These are phyloP conservation scores for Coccomyxa sp. DNA, from an alignment of 139 green algal genomes.

Conservation along the genomic window DNA sequence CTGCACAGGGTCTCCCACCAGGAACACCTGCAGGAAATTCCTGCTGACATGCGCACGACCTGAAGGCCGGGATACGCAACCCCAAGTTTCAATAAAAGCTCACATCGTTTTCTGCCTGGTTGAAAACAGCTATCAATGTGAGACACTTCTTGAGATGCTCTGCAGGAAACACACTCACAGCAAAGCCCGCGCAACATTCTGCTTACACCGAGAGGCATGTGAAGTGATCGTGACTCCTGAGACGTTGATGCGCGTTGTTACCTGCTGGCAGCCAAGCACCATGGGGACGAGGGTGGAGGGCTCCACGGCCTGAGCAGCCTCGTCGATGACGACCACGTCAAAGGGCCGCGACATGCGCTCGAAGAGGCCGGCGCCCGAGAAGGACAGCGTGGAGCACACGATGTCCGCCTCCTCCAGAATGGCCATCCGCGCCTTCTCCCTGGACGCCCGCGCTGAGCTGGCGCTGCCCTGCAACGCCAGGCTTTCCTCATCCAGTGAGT, in stretches of 20 bases:
- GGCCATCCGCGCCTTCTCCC: constrained; percentile 33
- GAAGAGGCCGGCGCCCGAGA: constrained; percentile 51
- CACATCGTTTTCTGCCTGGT: no score
- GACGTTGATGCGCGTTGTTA: no score
- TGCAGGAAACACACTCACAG: no score
- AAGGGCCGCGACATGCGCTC: constrained; percentile 34
- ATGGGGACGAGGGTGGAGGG: constrained; percentile 83
- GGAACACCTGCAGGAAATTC: constrained; percentile 45
- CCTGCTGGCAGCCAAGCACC: constrained; percentile 41
- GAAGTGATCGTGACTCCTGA: no score
- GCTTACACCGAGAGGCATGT: no score
- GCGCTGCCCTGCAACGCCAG: background rate
- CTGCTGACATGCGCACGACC: no score
- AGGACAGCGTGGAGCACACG: constrained; percentile 78
- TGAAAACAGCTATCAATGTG: no score
- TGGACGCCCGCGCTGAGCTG: background rate
- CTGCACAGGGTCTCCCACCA: constrained; percentile 89
- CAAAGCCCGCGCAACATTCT: no score
- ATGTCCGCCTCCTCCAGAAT: constrained; percentile 79
- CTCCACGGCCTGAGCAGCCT: constrained; percentile 90
- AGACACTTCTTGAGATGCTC: background rate
- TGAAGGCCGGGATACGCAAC: no score
- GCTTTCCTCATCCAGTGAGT: background rate
- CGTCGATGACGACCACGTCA: constrained; percentile 72
- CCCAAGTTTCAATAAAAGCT: no score